Percentiles rank a stretch among this genome's conserved stretches.
Evolutionary conservation across 2,329 filamentous ascomycete genomes (phyloP).

Genomic region (Beauveria sp.): DNA sequence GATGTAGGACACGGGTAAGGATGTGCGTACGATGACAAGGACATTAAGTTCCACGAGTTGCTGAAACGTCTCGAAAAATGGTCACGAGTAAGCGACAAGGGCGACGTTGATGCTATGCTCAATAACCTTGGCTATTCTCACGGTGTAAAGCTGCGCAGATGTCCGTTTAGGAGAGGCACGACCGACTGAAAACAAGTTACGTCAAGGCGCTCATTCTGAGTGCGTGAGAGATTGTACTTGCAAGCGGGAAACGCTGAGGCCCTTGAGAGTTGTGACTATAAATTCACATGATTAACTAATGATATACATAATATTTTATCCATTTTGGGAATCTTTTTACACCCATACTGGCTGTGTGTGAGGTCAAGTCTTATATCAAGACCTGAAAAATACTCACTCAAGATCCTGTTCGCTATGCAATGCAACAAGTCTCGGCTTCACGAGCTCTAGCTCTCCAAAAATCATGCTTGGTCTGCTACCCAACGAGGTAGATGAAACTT

Average conservation of each 20-base stretch:
- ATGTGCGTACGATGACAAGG: neutral
- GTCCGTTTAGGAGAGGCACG: too few relatives aligned
- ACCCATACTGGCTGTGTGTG: too few relatives aligned
- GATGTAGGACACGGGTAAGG: too few relatives aligned
- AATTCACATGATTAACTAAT: too few relatives aligned
- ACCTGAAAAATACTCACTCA: neutral
- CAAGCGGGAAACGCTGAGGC: too few relatives aligned
- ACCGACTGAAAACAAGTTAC: too few relatives aligned
- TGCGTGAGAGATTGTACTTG: too few relatives aligned
- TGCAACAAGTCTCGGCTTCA: neutral
- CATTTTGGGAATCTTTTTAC: too few relatives aligned
- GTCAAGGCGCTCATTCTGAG: too few relatives aligned
- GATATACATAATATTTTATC: too few relatives aligned
- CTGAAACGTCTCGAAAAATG: neutral
- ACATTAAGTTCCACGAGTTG: neutral
- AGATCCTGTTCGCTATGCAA: neutral
- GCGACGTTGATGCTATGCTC: neutral
- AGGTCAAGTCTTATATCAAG: neutral
- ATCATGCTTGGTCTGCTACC: constrained; percentile 16
- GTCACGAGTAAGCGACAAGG: neutral
- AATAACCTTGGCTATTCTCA: neutral
- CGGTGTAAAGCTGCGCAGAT: neutral
- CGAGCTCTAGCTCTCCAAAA: too few relatives aligned
- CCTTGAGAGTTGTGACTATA: too few relatives aligned
- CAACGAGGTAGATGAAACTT: constrained; percentile 58